Percentiles rank a stretch among this genome's conserved stretches.
Conservation (phyloP, 1,284 basidiomycete genomes). For the Vanrija sp. region DNA sequence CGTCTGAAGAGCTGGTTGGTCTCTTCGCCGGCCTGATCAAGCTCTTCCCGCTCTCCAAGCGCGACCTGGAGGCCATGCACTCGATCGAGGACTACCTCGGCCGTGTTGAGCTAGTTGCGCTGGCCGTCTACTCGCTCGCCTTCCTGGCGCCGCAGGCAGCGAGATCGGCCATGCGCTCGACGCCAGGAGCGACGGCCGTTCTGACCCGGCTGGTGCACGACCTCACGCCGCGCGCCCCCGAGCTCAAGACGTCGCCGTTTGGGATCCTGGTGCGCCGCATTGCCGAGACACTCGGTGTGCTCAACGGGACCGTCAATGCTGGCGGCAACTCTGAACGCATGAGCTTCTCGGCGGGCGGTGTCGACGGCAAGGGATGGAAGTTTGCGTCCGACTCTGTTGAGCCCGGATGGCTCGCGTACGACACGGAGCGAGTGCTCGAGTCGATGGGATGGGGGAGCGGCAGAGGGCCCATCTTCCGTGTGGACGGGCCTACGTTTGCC, state of each 20-base stretch:
- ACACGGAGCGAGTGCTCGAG: conserved; percentile 59
- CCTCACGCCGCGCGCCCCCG: conserved; percentile 47
- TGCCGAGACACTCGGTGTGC: conserved; percentile 75
- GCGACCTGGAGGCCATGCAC: conserved; percentile 63
- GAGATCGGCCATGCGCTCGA: conserved; percentile 64
- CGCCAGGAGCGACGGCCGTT: conserved; percentile 46
- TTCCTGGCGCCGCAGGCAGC: conserved; percentile 73
- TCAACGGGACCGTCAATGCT: conserved; percentile 60
- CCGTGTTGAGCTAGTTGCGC: conserved; percentile 71
- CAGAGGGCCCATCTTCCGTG: conserved; percentile 21
- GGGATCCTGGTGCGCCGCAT: conserved; percentile 66
- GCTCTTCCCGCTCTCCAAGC: conserved; percentile 71
- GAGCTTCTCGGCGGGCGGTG: conserved; percentile 54
- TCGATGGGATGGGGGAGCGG: conserved; percentile 16
- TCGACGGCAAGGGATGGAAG: conserved; percentile 70
- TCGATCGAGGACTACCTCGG: conserved; percentile 65
- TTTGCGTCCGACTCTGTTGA: conserved; percentile 66
- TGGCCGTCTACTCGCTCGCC: conserved; percentile 78
- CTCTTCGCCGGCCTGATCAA: conserved; percentile 70
- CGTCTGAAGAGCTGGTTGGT: conserved; percentile 58
- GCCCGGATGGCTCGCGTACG: conserved; percentile 68
- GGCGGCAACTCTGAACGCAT: conserved; percentile 29
- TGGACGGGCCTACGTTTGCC: conserved; percentile 33
- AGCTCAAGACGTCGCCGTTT: conserved; percentile 57
- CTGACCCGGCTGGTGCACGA: conserved; percentile 50